Base-by-base conservation (phyloP, 2,329 filamentous ascomycete species). In the Colletotrichum incanum region DNA sequence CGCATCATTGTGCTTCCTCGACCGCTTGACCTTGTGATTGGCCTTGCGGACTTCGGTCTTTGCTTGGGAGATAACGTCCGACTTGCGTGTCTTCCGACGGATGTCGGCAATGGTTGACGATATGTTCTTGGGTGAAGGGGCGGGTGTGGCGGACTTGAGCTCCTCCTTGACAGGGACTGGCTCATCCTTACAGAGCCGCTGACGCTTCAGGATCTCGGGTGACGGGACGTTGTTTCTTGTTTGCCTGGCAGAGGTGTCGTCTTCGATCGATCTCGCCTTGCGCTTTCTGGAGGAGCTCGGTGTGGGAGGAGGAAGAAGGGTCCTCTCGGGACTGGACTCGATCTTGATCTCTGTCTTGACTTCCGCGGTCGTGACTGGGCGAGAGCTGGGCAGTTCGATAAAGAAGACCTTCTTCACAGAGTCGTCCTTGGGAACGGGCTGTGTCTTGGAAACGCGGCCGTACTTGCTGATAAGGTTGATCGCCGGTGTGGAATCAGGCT, bases 51-150 rank as follows among this genome's bases (percentile, higher is more conserved):
- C 80, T 3, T 78, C 76, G 18, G 74, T 74, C 39, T 76, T 77
- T 60, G 78, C 75, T 37, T 76, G 78, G 18, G 79, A 80, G 14
- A 79, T 75, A 18, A 76, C 71, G 31, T 77, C 70, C 68, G 77
- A 76, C 60, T 78, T 74, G 65, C 76, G 81, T 50, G 81, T 77
- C 45, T 76, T 75, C 58, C 75, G 77, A 37, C 58, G 67, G 49
- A 45, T 56, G 31, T 65, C 59, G 47, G 37, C 49, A 20, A 62
- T 37, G 14, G 62, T 58, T 7, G 63, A 18, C 14, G 49, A 8
- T 8, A 49, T 62, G 49, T 67, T 67, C 52, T 73, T 71, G 20
- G 58, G 52, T 41, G 43, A 55, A 56, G 45, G 41, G n/a, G 58
- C 45, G 2, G 63, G 26, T 34, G 47, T 28, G 23, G 49, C n/a